Evolutionary conservation across 169 alveolate genomes (phyloP).

Genomic region (Plasmodium knowlesi): DNA sequence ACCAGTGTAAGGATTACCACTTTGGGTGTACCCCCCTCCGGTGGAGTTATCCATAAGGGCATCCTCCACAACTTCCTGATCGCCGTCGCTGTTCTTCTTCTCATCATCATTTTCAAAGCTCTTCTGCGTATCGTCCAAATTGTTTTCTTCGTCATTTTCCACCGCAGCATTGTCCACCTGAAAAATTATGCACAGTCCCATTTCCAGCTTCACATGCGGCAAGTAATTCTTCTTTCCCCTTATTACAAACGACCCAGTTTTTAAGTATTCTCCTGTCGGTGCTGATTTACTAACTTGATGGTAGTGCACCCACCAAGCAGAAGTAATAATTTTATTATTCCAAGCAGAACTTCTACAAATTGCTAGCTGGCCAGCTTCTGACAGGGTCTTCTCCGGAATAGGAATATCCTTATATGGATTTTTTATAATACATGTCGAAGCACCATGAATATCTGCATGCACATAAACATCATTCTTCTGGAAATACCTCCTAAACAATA

Average conservation of each 20-base stretch:
- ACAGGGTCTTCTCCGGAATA: slow-evolving; percentile 86
- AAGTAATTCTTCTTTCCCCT: slow-evolving; percentile 96
- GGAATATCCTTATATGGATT: slow-evolving; percentile 87
- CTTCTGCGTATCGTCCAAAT: slow-evolving; percentile 8
- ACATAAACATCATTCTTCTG: slow-evolving; percentile 93
- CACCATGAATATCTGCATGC: slow-evolving; percentile 98
- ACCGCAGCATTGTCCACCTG: slow-evolving; percentile 42
- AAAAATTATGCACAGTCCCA: slow-evolving; percentile 93
- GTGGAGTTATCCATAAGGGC: neutral
- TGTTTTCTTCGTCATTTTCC: neutral
- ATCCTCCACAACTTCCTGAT: neutral
- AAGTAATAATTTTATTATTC: slow-evolving; percentile 92
- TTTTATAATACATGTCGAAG: slow-evolving; percentile 96
- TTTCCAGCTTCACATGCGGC: slow-evolving; percentile 92
- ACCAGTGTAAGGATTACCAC: neutral
- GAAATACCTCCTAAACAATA: slow-evolving; percentile 93
- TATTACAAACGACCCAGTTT: slow-evolving; percentile 95
- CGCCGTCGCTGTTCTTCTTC: neutral
- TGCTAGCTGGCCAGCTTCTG: slow-evolving; percentile 90
- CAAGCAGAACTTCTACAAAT: slow-evolving; percentile 95
- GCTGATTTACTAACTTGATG: slow-evolving; percentile 97
- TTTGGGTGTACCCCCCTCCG: neutral
- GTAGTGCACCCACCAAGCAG: slow-evolving; percentile 98
- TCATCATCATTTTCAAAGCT: neutral
- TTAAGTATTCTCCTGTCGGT: slow-evolving; percentile 94